These are phyloP conservation scores for Anacardium occidentale DNA, from an alignment of 345 rosid species.

Conservation along the genomic window DNA sequence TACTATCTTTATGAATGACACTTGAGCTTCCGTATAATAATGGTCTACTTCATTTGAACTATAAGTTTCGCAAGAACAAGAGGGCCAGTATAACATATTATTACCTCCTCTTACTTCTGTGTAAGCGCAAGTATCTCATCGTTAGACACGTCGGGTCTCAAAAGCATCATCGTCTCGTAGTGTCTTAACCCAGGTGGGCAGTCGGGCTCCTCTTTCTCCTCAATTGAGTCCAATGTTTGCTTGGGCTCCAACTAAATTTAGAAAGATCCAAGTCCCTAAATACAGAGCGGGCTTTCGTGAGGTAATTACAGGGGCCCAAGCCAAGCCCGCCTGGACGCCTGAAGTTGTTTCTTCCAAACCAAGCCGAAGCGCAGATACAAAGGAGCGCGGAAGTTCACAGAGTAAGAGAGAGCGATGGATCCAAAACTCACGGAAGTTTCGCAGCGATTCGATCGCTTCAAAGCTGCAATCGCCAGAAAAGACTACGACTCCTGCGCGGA, in stretches of 20 bases:
- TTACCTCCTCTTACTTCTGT: conserved; percentile 98
- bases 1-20: too few species aligned
- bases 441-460: conserved; percentile 83
- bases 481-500: conserved; percentile 52
- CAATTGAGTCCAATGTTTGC: too few species aligned
- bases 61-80: not conserved
- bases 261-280: too few species aligned
- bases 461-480: conserved; percentile 71
- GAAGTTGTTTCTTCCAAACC: conserved; percentile 35
- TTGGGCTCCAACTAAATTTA: too few species aligned
- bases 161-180: conserved; percentile 82
- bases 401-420: conserved; percentile 56
- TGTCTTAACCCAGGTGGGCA: conserved; percentile 92
- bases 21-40: too few species aligned
- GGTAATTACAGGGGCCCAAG: too few species aligned
- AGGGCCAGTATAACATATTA: not conserved
- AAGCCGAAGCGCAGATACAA: conserved; percentile 29
- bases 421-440: conserved; percentile 75
- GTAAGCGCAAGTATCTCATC: conserved; percentile 81
- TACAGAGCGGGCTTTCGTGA: too few species aligned
- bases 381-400: not conserved
- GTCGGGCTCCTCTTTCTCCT: conserved; percentile 72
- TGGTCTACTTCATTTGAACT: too few species aligned
- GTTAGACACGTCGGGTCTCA: conserved; percentile 97
- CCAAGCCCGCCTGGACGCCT: not conserved